Base-by-base conservation (phyloP, 2,329 filamentous ascomycete species). In the Aspergillus sp. region DNA sequence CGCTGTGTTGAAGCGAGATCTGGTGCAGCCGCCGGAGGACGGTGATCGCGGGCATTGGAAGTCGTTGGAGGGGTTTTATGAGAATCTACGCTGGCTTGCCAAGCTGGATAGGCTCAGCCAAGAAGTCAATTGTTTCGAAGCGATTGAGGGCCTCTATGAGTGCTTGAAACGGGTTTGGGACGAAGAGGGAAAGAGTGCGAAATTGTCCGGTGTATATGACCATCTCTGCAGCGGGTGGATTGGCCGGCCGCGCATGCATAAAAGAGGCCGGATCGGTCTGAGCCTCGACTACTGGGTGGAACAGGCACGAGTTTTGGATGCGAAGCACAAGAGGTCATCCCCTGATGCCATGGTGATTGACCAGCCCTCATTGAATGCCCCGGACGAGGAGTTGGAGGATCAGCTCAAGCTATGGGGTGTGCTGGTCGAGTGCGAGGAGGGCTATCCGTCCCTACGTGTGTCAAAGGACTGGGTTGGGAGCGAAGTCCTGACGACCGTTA, bases 81-180 rank as follows among this genome's bases (percentile, higher is more conserved):
- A 54, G 35, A 67, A 67, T 39, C 34, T 67, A 20, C 56, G 57
- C 29, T 62, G 63, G 48, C 53, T 67, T 16, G 59, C 60, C n/a
- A 61, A 57, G 22, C 49, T 63, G 34, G 64, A 67, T 41, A 54
- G 55, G 33, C 53, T 66, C 31, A 64, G 63, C 34, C 52, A 60
- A 30, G 58, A 64, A 26, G 55, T 64, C 8, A 66, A 66, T 29
- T 66, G 63, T 27, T 67, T 67, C 29, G 58, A 65, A 43, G 62
- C 63, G 8, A 45, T 66, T n/a, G 61, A 62, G 32, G 60, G 57
- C 11, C 49, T 67, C 4, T 58, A 61, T 34, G 51, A 61, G 34
- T 61, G 59, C 22, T 47, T 67, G 28, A 58, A 53, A 42, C 57
- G 57, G 22, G 47, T 67, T 24, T 67, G 63, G 63, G 49, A 55